Evolutionary conservation across 2,329 filamentous ascomycete species (phyloP), one percentile per base, ranked within the genome.

Genomic region (Colletotrichum echinochloae): DNA sequence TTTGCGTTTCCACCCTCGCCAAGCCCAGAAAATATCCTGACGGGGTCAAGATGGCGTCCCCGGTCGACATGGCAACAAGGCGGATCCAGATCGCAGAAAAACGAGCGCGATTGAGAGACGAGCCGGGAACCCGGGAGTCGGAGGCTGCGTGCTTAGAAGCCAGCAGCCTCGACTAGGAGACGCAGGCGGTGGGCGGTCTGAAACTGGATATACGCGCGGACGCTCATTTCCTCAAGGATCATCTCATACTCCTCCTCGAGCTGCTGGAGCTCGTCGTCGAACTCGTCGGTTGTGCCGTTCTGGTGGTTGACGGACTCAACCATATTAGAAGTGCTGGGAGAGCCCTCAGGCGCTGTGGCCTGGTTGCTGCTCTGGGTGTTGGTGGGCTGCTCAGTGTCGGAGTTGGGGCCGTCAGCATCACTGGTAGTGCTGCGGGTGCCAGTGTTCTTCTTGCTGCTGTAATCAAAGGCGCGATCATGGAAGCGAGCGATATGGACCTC

Each of bases 401-500:
- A 2, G n/a, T 11, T 4, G 12, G 14, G 1, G 52, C 5, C 8
- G 54, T 18, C 33, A 8, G 52, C n/a, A 20, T 23, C 33, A 26
- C 12, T n/a, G 35, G 12, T 33, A 55, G 52, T 2, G 6, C 30
- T 12, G n/a, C 33, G 11, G 30, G 30, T 33, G 20, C 35, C 1
- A 14, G 33, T 5, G 30, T 20, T 26, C 54, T 56, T 14, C 20
- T 28, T 39, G 14, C 6, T 51, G 26, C 5, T 16, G 33, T 3
- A 2, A 59, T 0, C 16, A 44, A 49, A 44, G 37, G 35, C 39
- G 5, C 26, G n/a, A 55, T 69, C 66, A 23, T 69, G 66, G 54
- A 69, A 69, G 20, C 54, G 61, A 33, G n/a, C 56, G 5, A 48
- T 30, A 16, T 30, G 54, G 3, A 20, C 28, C 6, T 65, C 61